Base-by-base conservation (phyloP, 129 eudicot species). In the Calendula officinalis region DNA sequence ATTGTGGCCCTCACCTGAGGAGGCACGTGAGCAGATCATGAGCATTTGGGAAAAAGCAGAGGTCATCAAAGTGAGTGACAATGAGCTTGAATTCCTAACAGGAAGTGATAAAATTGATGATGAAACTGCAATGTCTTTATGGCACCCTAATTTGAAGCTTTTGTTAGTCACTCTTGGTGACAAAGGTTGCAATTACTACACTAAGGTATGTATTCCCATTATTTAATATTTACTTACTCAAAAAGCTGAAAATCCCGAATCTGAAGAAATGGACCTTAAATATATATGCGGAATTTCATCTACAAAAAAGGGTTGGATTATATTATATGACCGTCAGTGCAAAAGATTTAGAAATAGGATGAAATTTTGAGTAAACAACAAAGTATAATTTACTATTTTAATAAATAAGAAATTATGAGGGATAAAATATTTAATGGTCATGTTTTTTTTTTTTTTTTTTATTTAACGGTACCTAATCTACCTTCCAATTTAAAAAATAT, bases 41-140 rank as follows among this genome's bases (percentile, higher is more conserved):
- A 90, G 97, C 89, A 90, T 90, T 1, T 86, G 95, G 97, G 85
- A 90, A 3, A 83, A 84, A 68, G 97, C 97, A 0, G 92, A 90
- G 50, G 85, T 90, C 38, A 90, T 90, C 44, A 90, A 90, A 75
- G 94, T 90, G 32, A 92, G 99, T 38, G 97, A 86, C 41, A 81
- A 74, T 4, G 97, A 90, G 82, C 86, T 90, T 5, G 97, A 90
- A 34, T 90, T 90, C 44, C 87, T 90, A 41, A 86, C 97, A 0
- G 95, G 94, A 22, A 82, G 80, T 45, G 66, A 74, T 53, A 84
- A 82, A 77, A 81, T 90, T 40, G 91, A 85, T 33, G 97, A 90
- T 61, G 97, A 75, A 48, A 51, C 90, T 0, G 97, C 97, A 7
- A 49, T 90, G 86, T 77, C 95, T 8, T 63, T 86, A 51, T 90